phyloP scores from a whole-genome alignment of 805 yeast species.

The Lachancea sp. region DNA sequence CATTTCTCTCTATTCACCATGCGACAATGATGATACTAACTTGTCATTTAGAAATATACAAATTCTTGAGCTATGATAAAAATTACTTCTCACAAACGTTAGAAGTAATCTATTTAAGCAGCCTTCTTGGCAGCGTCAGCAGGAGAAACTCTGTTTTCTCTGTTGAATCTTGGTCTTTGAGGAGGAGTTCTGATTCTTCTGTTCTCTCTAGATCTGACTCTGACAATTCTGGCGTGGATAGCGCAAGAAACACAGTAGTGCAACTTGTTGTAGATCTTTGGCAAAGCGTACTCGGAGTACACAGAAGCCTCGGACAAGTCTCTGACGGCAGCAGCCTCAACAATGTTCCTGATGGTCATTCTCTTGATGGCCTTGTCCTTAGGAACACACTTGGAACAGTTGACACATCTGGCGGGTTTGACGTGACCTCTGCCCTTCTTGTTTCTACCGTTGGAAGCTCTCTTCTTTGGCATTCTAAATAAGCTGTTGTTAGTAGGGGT shows the following conservation, averaged over 20 bases:
- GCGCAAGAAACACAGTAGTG: constrained; percentile 99
- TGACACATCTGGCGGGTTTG: constrained; percentile 98
- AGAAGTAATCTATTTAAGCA: constrained; percentile 16
- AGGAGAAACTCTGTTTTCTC: constrained; percentile 93
- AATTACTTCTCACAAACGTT: too few relatives aligned
- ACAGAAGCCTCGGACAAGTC: constrained; percentile 99
- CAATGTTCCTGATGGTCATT: constrained; percentile 99
- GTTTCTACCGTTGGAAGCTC: constrained; percentile 99
- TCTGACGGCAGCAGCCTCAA: constrained; percentile 99
- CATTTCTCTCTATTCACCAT: too few relatives aligned
- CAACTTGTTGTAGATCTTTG: constrained; percentile 99
- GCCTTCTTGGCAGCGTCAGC: constrained; percentile 97
- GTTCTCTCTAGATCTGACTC: constrained; percentile 98
- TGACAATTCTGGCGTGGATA: constrained; percentile 98
- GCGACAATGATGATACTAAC: constrained; percentile 6
- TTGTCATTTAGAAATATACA: constrained; percentile 5
- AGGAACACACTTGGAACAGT: constrained; percentile 99
- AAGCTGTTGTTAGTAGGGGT: neutral
- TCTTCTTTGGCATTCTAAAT: constrained; percentile 95
- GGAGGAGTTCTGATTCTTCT: constrained; percentile 99
- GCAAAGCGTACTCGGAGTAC: constrained; percentile 97
- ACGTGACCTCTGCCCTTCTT: constrained; percentile 99
- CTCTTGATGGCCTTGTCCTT: constrained; percentile 99
- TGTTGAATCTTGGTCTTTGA: constrained; percentile 96
- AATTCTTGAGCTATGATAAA: constrained; percentile 1